A percentile compares a stretch with the other conserved stretches of the same genome.
Evolutionary conservation across 192 early-diverging fungal genomes (phyloP).

Genomic region (Gaertneriomyces sp.): DNA sequence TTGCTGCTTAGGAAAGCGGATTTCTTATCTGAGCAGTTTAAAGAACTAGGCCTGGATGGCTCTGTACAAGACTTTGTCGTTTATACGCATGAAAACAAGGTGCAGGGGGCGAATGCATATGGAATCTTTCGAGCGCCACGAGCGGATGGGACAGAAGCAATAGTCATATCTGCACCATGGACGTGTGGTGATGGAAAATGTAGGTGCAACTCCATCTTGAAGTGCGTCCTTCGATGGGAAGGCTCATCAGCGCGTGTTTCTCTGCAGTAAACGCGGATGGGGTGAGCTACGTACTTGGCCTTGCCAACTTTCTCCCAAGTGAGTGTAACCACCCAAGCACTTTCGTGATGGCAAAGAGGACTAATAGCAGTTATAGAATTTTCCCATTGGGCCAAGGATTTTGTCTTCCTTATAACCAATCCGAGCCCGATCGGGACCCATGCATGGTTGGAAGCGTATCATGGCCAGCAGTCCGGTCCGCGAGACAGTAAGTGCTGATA

Average conservation of each 20-base stretch:
- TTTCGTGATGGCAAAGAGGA: neutral
- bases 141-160: slow-evolving; percentile 82
- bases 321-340: neutral
- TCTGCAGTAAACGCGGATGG: slow-evolving; percentile 39
- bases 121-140: slow-evolving; percentile 77
- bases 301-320: slow-evolving; percentile 46
- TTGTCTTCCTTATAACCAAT: slow-evolving; percentile 84
- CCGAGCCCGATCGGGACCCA: slow-evolving; percentile 70
- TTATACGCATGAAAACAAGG: slow-evolving; percentile 26
- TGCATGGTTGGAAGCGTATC: slow-evolving; percentile 87
- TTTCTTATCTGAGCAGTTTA: slow-evolving; percentile 49
- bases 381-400: slow-evolving; percentile 89
- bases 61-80: slow-evolving; percentile 49
- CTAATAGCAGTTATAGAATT: slow-evolving; percentile 25
- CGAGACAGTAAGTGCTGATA: slow-evolving; percentile 14
- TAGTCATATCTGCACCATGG: slow-evolving; percentile 83
- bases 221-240: slow-evolving; percentile 47
- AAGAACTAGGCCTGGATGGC: slow-evolving; percentile 49
- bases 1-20: slow-evolving; percentile 21
- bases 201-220: slow-evolving; percentile 43
- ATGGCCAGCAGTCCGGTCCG: slow-evolving; percentile 48
- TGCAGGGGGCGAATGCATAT: slow-evolving; percentile 69
- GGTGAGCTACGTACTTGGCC: slow-evolving; percentile 35
- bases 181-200: slow-evolving; percentile 54
- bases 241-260: slow-evolving; percentile 44